A percentile compares a stretch with the other conserved stretches of the same genome.
These are phyloP conservation scores for Fomitopsis pinicola DNA, from an alignment of 1,284 basidiomycete genomes.

Conservation along the genomic window DNA sequence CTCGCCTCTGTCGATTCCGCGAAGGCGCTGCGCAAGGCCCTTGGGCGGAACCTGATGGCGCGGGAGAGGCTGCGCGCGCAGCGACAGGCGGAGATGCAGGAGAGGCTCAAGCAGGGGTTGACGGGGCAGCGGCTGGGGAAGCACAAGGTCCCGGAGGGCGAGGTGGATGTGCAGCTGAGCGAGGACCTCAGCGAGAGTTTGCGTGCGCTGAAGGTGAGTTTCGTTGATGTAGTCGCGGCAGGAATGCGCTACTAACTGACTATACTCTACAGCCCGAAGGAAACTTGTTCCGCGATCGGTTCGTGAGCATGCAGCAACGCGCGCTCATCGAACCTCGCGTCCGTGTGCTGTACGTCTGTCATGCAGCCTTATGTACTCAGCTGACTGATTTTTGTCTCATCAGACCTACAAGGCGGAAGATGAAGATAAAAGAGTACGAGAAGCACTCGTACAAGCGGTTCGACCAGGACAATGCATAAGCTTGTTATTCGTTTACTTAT, in stretches of 20 bases:
- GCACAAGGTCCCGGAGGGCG: constrained; percentile 65
- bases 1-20: constrained; percentile 51
- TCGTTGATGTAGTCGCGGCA: not conserved
- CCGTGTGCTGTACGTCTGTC: constrained; percentile 61
- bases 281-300: constrained; percentile 89
- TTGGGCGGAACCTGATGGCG: constrained; percentile 35
- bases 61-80: constrained; percentile 39
- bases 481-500: not conserved
- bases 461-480: constrained; percentile 30
- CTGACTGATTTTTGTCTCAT: not conserved
- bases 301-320: constrained; percentile 76
- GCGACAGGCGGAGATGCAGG: constrained; percentile 33
- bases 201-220: constrained; percentile 73
- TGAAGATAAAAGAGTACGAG: constrained; percentile 74
- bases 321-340: constrained; percentile 74
- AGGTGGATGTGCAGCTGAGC: constrained; percentile 84
- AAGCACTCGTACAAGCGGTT: constrained; percentile 89
- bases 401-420: constrained; percentile 62
- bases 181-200: constrained; percentile 90
- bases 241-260: constrained; percentile 4
- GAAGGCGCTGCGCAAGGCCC: constrained; percentile 46
- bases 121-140: constrained; percentile 72
- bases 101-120: constrained; percentile 53
- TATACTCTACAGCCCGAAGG: constrained; percentile 71
- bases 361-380: not conserved